phyloP scores from a whole-genome alignment of 169 alveolate genomes.

The Plasmodium chabaudi region DNA sequence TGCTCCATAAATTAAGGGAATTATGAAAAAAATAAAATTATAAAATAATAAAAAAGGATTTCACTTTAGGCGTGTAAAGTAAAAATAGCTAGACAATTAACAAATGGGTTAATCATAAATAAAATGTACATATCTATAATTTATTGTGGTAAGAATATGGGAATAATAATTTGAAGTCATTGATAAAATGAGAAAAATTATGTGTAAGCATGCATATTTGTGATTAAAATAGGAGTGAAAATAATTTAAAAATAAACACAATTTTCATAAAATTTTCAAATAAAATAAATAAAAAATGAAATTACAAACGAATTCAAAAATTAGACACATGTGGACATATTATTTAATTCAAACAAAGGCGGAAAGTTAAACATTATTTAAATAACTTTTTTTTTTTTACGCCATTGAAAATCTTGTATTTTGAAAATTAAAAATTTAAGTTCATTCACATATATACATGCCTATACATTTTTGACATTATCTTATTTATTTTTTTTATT shows the following conservation, averaged over 20 bases:
- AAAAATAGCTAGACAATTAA: constrained; percentile 33
- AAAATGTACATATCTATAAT: neutral
- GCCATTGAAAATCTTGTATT: neutral
- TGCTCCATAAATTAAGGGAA: neutral
- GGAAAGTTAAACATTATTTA: constrained; percentile 4
- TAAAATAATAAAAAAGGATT: neutral
- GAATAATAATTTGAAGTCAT: neutral
- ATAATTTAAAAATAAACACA: neutral
- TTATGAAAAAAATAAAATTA: constrained; percentile 6
- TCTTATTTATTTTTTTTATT: constrained; percentile 16
- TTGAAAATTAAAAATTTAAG: no score
- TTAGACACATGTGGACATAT: neutral
- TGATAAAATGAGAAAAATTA: neutral
- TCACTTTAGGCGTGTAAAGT: constrained; percentile 2
- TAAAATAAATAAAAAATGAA: neutral
- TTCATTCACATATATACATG: no score
- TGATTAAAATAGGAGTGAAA: neutral
- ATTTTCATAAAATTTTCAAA: neutral
- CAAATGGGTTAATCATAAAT: constrained; percentile 18
- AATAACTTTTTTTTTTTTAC: neutral
- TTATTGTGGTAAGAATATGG: no score
- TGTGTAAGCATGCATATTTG: constrained; percentile 7
- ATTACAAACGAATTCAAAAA: constrained; percentile 19
- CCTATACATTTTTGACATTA: no score
- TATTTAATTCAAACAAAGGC: neutral